Base-by-base conservation (phyloP, 176 grass and related monocot genomes). In the Tillandsia leiboldiana region DNA sequence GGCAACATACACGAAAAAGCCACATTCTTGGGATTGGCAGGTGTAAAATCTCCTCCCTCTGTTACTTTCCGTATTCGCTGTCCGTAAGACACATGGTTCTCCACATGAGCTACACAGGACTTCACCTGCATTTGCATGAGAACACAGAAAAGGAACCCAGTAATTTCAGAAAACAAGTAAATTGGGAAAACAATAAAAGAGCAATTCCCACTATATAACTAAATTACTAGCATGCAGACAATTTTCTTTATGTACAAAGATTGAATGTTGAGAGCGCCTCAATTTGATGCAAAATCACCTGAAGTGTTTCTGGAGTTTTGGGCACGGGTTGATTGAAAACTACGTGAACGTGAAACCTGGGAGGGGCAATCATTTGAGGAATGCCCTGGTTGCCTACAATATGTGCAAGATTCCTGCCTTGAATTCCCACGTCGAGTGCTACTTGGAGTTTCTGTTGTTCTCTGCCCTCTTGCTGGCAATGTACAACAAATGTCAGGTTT, bases 41-140 rank as follows among this genome's bases (percentile, higher is more conserved):
- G 86, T 90, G 54, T 92, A 92, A 77, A 97, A 97, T 70, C 77
- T 90, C 78, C 93, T 92, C 42, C 93, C 93, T 63, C 84, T 78
- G 69, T 92, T 97, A 77, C 74, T 86, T 67, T 92, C 86, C 69
- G 89, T 97, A 77, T 90, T 92, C 65, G 93, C 89, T 24, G 73
- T 87, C 77, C 77, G 76, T 12, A 53, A 66, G 78, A 85, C 72
- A 63, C 84, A 92, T 70, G 79, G 53, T 53, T 65, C 79, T 54
- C 89, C 84, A 63, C 93, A 92, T 68, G 84, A 81, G 50, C 72
- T 77, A 51, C 93, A 97, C 2, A 80, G 67, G 11, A 92, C 81
- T 74, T 97, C 70, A 68, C 75, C 86, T 87, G 87, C 76, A 61
- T 74, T 76, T 74, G 59, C 22, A 62, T 47, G 33, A 42, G 33